A percentile compares a stretch with the other conserved stretches of the same genome.
Conservation (phyloP, 495 filamentous ascomycete species). For the Terfezia boudieri region DNA sequence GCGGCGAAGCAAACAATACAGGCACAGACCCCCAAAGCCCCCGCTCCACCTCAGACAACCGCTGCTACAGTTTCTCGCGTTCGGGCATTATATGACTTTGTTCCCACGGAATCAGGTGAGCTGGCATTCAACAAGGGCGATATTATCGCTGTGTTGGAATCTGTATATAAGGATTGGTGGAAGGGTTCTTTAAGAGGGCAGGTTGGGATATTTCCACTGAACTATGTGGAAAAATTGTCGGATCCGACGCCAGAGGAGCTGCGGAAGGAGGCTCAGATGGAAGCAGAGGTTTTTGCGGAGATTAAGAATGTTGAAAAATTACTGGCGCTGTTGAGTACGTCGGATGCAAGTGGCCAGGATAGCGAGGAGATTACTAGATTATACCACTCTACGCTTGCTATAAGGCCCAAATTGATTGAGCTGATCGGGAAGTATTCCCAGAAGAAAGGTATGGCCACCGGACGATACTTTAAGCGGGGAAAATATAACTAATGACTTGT, state of each 20-base stretch:
- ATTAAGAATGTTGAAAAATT: conserved; percentile 98
- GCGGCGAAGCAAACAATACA: conserved; percentile 12
- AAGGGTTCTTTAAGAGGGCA: conserved; percentile 83
- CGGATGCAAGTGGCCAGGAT: conserved; percentile 63
- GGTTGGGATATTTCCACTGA: conserved; percentile 92
- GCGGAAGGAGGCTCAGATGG: conserved; percentile 90
- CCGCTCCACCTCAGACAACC: conserved; percentile 40
- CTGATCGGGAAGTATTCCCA: conserved; percentile 98
- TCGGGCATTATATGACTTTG: conserved; percentile 81
- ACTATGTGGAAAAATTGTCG: conserved; percentile 93
- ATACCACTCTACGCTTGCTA: conserved; percentile 83
- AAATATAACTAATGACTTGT: conserved; percentile 3
- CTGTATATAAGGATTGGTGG: conserved; percentile 99
- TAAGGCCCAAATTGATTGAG: conserved; percentile 91
- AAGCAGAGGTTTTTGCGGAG: conserved; percentile 90
- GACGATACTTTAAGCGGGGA: not conserved
- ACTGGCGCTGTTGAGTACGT: conserved; percentile 81
- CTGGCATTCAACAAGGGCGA: conserved; percentile 92
- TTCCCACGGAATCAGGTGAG: conserved; percentile 80
- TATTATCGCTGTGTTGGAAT: conserved; percentile 90
- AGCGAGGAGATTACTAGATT: conserved; percentile 85
- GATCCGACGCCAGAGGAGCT: conserved; percentile 89
- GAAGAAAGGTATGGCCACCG: conserved; percentile 58
- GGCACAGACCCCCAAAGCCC: conserved; percentile 22
- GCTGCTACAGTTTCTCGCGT: conserved; percentile 95